Evolutionary conservation across 495 filamentous ascomycete genomes (phyloP).

Genomic region (Darksidea phi): DNA sequence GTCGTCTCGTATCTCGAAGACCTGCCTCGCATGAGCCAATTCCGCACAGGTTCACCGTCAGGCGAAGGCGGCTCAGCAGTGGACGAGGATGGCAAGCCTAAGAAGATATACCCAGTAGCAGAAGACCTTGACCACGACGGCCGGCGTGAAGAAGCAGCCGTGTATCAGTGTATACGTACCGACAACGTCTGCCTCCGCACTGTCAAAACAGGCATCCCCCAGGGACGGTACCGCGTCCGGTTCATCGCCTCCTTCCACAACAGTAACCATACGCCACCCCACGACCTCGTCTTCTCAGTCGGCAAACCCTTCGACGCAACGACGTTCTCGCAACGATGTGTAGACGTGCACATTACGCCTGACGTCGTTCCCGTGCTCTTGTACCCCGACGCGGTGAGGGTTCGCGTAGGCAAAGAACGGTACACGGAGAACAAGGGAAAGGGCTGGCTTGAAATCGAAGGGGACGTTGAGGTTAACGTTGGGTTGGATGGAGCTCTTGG

Average conservation of each 20-base stretch:
- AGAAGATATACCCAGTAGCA: constrained; percentile 38
- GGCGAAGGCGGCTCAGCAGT: constrained; percentile 34
- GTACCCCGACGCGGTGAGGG: constrained; percentile 39
- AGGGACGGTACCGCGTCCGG: constrained; percentile 35
- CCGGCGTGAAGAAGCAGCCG: constrained; percentile 32
- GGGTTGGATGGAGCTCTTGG: constrained; percentile 39
- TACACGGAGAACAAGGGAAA: constrained; percentile 32
- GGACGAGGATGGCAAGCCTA: constrained; percentile 25
- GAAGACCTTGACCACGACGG: constrained; percentile 38
- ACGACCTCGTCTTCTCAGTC: constrained; percentile 35
- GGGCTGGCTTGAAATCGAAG: constrained; percentile 39
- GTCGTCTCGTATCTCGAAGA: constrained; percentile 18
- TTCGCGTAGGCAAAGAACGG: constrained; percentile 28
- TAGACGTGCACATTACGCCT: constrained; percentile 39
- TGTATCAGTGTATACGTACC: constrained; percentile 32
- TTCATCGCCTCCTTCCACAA: constrained; percentile 39
- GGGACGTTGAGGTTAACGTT: constrained; percentile 38
- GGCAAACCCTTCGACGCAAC: constrained; percentile 35
- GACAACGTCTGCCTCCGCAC: constrained; percentile 36
- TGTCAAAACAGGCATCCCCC: constrained; percentile 38
- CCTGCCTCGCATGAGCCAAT: constrained; percentile 21
- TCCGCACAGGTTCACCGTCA: constrained; percentile 26
- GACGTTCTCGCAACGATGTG: constrained; percentile 33
- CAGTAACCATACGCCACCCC: constrained; percentile 25
- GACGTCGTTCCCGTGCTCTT: constrained; percentile 38